Conservation (phyloP, 805 yeast genomes). For the Cyberlindnera amylophila region DNA sequence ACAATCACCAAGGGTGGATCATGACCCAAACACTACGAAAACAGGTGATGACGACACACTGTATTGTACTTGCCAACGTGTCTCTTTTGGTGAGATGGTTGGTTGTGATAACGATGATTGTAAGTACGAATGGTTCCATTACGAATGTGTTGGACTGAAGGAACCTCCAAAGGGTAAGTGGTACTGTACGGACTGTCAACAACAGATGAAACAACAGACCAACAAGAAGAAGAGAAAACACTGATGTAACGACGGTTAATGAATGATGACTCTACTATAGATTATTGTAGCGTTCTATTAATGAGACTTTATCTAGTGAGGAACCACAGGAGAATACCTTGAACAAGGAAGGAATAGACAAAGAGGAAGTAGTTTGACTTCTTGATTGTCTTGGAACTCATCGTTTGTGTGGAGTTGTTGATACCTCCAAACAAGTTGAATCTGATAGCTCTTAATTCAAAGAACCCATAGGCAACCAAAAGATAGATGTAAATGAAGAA, state of each 20-base stretch:
- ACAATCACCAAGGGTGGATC: conserved; percentile 6
- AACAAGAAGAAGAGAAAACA: conserved; percentile 25
- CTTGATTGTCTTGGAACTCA: conserved; percentile 66
- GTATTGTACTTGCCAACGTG: conserved; percentile 92
- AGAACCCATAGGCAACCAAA: conserved; percentile 56
- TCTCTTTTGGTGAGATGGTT: conserved; percentile 93
- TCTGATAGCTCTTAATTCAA: conserved; percentile 55
- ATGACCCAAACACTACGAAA: conserved; percentile 28
- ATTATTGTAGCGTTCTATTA: background rate
- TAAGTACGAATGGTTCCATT: conserved; percentile 93
- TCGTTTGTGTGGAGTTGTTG: conserved; percentile 47
- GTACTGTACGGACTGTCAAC: conserved; percentile 85
- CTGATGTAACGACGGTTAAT: conserved; percentile 2
- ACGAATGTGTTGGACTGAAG: conserved; percentile 86
- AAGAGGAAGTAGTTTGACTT: conserved; percentile 85
- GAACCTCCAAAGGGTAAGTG: conserved; percentile 90
- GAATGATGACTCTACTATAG: too few species aligned
- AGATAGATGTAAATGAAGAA: conserved; percentile 49
- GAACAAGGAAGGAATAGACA: conserved; percentile 78
- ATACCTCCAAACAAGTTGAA: conserved; percentile 39
- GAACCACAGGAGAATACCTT: conserved; percentile 69
- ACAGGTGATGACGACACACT: conserved; percentile 52
- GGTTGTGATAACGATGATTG: conserved; percentile 93
- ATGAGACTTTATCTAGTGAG: conserved; percentile 35
- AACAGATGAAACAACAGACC: conserved; percentile 30